A percentile compares a stretch with the other conserved stretches of the same genome.
phyloP scores from a whole-genome alignment of 2,329 filamentous ascomycete genomes.

The Colletotrichum sojae region DNA sequence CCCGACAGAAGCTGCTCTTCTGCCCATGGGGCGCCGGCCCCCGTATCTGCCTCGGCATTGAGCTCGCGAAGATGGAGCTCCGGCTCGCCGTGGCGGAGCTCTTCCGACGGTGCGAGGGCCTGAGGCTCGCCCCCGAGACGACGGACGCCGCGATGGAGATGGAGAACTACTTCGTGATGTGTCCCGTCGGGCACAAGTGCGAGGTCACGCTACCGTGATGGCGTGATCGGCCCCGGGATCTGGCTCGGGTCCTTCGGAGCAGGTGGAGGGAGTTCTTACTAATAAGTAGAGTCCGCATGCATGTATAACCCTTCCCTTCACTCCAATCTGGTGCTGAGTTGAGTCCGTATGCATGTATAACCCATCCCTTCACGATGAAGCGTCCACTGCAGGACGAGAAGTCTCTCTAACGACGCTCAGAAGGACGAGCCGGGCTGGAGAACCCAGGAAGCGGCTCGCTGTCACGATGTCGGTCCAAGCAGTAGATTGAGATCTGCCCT shows the following conservation, averaged over 20 bases:
- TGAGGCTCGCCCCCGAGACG: conserved; percentile 52
- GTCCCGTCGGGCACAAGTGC: conserved; percentile 50
- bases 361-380: no score
- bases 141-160: conserved; percentile 53
- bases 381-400: no score
- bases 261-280: not conserved
- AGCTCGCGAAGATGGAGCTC: conserved; percentile 70
- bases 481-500: no score
- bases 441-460: no score
- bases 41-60: conserved; percentile 66
- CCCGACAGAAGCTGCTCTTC: conserved; percentile 62
- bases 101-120: conserved; percentile 61
- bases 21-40: conserved; percentile 67
- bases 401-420: no score
- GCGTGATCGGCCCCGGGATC: not conserved
- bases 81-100: conserved; percentile 66
- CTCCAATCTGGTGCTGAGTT: no score
- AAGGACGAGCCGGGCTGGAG: no score
- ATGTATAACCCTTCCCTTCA: no score
- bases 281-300: no score
- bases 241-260: not conserved
- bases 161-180: conserved; percentile 51
- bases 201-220: conserved; percentile 40
- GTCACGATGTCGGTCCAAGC: no score
- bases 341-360: no score